Conservation (phyloP, 768 basidiomycete genomes). For the Mrakia hoshinonis region DNA sequence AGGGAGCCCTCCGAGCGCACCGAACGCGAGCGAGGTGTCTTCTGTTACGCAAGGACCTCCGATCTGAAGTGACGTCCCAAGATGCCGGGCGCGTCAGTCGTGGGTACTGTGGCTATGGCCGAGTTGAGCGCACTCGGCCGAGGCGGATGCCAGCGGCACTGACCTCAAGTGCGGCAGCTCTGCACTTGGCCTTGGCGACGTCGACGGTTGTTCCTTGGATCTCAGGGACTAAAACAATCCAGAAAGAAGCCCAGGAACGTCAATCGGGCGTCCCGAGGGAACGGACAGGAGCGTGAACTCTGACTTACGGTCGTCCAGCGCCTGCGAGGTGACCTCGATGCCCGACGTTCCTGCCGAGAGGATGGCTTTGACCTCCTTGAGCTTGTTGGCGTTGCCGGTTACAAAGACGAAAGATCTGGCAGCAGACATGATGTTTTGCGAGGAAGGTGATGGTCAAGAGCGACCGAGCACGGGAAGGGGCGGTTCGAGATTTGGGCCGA, state of each 20-base stretch:
- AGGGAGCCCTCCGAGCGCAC: slow-evolving; percentile 79
- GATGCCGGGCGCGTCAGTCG: too few relatives aligned
- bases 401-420: slow-evolving; percentile 61
- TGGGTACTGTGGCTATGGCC: not conserved
- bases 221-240: slow-evolving; percentile 93
- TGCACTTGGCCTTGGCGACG: slow-evolving; percentile 79
- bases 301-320: not conserved
- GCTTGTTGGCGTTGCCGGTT: slow-evolving; percentile 87
- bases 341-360: slow-evolving; percentile 53
- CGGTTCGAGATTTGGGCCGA: not conserved
- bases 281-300: not conserved
- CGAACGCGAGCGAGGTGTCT: slow-evolving; percentile 88
- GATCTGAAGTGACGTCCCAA: slow-evolving; percentile 42
- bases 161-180: slow-evolving; percentile 71
- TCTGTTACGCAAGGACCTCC: slow-evolving; percentile 48
- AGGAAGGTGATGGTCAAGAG: not conserved
- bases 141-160: slow-evolving; percentile 33
- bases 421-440: slow-evolving; percentile 6
- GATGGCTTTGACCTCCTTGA: slow-evolving; percentile 73
- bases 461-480: not conserved
- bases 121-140: not conserved
- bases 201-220: slow-evolving; percentile 87
- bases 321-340: slow-evolving; percentile 66
- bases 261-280: not conserved
- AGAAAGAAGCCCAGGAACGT: not conserved